These are phyloP conservation scores for Neofusicoccum ribis DNA, from an alignment of 2,329 filamentous ascomycete species.

Conservation along the genomic window DNA sequence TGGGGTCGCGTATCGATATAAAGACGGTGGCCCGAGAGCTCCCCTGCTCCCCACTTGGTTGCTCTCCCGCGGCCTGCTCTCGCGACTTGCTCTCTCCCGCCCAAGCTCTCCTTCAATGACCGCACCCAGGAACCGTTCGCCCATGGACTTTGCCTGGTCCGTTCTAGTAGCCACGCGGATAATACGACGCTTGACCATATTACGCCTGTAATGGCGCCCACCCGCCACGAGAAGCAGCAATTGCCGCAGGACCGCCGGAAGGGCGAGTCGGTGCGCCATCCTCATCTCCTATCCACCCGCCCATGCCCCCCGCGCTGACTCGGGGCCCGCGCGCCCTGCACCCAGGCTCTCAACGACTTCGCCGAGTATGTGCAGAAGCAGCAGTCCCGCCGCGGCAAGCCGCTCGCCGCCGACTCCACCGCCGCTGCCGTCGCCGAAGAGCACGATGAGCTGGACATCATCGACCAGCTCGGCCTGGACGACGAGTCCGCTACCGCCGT, in stretches of 20 bases:
- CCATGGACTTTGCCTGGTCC: slow-evolving; percentile 21
- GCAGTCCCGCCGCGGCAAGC: slow-evolving; percentile 65
- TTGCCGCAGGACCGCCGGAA: slow-evolving; percentile 75
- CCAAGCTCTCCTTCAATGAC: slow-evolving; percentile 18
- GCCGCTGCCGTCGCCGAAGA: slow-evolving; percentile 54
- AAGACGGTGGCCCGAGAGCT: slow-evolving; percentile 6
- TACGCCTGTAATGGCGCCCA: slow-evolving; percentile 32
- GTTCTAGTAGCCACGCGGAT: slow-evolving; percentile 17
- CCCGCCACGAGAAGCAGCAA: slow-evolving; percentile 57
- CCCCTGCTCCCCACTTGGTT: slow-evolving; percentile 7
- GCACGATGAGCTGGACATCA: slow-evolving; percentile 85
- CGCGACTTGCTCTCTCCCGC: neutral
- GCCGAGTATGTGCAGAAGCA: slow-evolving; percentile 97
- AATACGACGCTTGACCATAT: slow-evolving; percentile 13
- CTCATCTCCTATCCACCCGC: slow-evolving; percentile 14
- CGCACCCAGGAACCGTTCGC: neutral
- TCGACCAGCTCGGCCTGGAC: slow-evolving; percentile 73
- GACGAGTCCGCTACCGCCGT: slow-evolving; percentile 66
- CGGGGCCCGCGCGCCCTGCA: neutral
- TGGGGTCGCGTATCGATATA: neutral
- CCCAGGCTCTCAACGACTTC: slow-evolving; percentile 84
- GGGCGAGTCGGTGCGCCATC: slow-evolving; percentile 71
- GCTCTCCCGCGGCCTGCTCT: neutral
- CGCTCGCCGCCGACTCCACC: slow-evolving; percentile 30
- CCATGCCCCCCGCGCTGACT: neutral